Percentiles rank a stretch among this genome's conserved stretches.
Evolutionary conservation across 805 yeast genomes (phyloP).

Genomic region (Ogataea dorogensis): DNA sequence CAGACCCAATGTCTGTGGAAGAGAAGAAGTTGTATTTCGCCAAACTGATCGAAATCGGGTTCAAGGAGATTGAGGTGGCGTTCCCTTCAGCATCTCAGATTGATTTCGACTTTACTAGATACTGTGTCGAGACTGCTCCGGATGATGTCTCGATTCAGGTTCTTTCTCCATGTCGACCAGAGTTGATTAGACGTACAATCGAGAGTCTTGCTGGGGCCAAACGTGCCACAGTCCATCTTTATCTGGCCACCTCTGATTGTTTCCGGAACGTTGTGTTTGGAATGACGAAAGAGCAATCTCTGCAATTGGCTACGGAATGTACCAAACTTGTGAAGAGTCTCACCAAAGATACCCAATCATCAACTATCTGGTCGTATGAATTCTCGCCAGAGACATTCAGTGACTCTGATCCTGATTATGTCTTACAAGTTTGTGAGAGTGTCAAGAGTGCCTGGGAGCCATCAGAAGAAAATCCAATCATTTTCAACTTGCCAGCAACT

Average conservation of each 20-base stretch:
- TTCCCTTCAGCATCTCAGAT: conserved; percentile 83
- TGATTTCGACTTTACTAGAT: conserved; percentile 77
- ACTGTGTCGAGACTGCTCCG: conserved; percentile 76
- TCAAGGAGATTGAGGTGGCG: conserved; percentile 78
- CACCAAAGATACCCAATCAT: conserved; percentile 63
- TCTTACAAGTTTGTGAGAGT: conserved; percentile 74
- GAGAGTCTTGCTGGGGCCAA: conserved; percentile 73
- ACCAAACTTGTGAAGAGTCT: conserved; percentile 63
- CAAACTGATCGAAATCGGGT: conserved; percentile 68
- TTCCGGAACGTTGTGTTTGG: conserved; percentile 75
- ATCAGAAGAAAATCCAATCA: conserved; percentile 64
- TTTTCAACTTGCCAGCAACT: conserved; percentile 78
- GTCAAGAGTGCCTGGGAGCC: conserved; percentile 80
- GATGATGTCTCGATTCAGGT: conserved; percentile 77
- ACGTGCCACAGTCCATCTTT: conserved; percentile 67
- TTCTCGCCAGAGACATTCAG: conserved; percentile 79
- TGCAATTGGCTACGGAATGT: conserved; percentile 67
- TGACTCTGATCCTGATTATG: conserved; percentile 71
- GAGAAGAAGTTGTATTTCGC: conserved; percentile 74
- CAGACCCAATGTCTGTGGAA: conserved; percentile 77
- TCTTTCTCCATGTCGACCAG: conserved; percentile 72
- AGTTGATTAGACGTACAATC: conserved; percentile 67
- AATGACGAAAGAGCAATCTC: conserved; percentile 66
- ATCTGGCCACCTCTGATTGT: conserved; percentile 71
- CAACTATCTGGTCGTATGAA: conserved; percentile 68